Evolutionary conservation across 441 rosid genomes (phyloP), one percentile per base, ranked within the genome.

Genomic region (Arabidopsis hybrid): DNA sequence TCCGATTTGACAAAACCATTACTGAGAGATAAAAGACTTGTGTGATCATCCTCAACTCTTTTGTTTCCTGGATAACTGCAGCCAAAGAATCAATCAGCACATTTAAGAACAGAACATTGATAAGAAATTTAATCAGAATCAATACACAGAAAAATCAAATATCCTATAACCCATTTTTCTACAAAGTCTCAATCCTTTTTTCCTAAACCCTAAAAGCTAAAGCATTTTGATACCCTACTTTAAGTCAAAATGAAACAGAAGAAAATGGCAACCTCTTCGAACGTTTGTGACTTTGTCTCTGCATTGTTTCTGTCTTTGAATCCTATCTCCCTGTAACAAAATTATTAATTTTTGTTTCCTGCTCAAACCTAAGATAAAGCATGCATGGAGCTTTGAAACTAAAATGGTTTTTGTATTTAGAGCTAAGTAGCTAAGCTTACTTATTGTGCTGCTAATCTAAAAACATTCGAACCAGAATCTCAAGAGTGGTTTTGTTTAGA

Each of bases 241-340:
- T 34, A 34, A 5, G 36, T 1, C 39, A 35, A 35, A 7, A 35
- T 35, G 6, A 35, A 35, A 35, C 39, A 38, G 40, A 38, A 8
- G 11, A 49, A 49, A 49, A 49, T 49, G 56, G 32, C 32, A 51
- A 51, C 97, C 96, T 90, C 79, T 86, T 90, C 8, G 94, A 90
- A 76, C 92, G 90, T 71, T 79, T 84, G 84, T 92, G 97, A 76
- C 64, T 68, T 13, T 81, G 45, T 40, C 56, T 69, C 83, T 84
- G 82, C 84, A 82, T 83, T 80, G 81, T 83, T 83, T 73, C 71
- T 72, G 65, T 79, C 87, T 74, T 76, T 83, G 77, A 79, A 67
- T 73, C 83, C 84, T 83, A 77, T 86, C 79, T 74, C 77, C 21
- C 47, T 59, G 67, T n/a, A 50, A 39, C 51, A 7, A 34, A 56